Base-by-base conservation (phyloP, 1,139 yeast genomes). In the Lizanozyma gosingica region DNA sequence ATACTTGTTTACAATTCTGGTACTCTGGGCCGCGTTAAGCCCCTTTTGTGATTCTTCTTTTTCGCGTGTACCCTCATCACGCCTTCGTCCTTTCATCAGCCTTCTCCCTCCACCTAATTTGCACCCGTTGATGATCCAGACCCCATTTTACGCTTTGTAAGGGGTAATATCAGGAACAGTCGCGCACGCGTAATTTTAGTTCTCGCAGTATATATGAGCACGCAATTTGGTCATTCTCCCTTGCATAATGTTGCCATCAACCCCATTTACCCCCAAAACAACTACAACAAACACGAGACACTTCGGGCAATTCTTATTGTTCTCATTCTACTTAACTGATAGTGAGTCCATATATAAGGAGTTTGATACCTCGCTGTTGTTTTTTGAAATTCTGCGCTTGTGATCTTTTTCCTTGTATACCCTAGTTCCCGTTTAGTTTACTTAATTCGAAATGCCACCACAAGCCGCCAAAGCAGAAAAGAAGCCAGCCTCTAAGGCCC, bases 401-500 rank as follows among this genome's bases (percentile, higher is more conserved):
- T 22, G 29, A 22, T 22, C 29, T 22, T 22, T 22, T 22, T 22
- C 11, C 29, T 22, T 22, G 29, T 6, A 6, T 22, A 22, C 29
- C 29, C 29, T 6, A 6, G 9, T 6, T 22, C 29, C 29, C 29
- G 29, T 22, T 6, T 22, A 22, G 29, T 22, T 6, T 22, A 22
- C 29, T 22, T 44, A 42, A 48, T 43, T 44, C 44, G 66, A 47
- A 76, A 90, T 90, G 97, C 94, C 96, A 62, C 94, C 96, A 68
- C 29, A 22, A 22, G 29, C 29, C 29, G 29, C 29, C 11, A 87
- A 86, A 74, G 92, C 95, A 70, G 95, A 88, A 74, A 87, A 88
- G 84, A 86, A 87, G 79, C 96, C 96, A 64, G 97, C 97, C 67
- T 88, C 96, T 58, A 90, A 90, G 78, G 95, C 96, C 59, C 95